Base-by-base conservation (phyloP, 139 green algal genomes). In the Tetradesmus obliquus region DNA sequence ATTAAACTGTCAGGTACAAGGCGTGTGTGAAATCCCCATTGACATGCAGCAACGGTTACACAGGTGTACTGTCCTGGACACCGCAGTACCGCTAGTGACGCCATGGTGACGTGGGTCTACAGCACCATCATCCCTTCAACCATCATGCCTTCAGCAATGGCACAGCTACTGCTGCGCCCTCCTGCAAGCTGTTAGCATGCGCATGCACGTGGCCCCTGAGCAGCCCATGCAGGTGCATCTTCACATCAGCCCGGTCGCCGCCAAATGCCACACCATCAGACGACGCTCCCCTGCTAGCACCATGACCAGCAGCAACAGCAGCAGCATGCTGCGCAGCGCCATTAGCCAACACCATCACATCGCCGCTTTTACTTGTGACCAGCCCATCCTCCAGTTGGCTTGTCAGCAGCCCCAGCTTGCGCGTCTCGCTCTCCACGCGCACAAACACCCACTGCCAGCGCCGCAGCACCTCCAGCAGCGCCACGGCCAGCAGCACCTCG, bases 361-460 rank as follows among this genome's bases (percentile, higher is more conserved):
- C 76, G 76, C 76, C 76, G 13, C n/a, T 76, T 24, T 76, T 76
- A 5, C 66, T 76, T 24, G 66, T 76, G 66, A 17, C 5, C 66
- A 76, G n/a, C 17, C 17, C 66, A 51, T 82, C 24, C 7, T 82
- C 80, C 51, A 85, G 80, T 24, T 45, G 45, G 17, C 32, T 45
- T 45, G 51, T 62, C 55, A 87, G 85, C 72, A 62, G 55, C 57
- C 55, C 79, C 22, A 98, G 87, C 94, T 98, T 98, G 24, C 97
- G 93, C 60, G 98, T 88, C 95, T 98, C 97, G 6, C 95, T 97
- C 93, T 99, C 98, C 8, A 99, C 91, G 0, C 98, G 95, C 20
- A 99, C 96, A 91, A 96, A 98, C 51, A 97, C 92, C 98, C 98
- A 99, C 95, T 98, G 97, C 84, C 96, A 98, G 5, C 98, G 93